Conservation (phyloP, 2,329 filamentous ascomycete species). For the Penicillium brevicompactum region DNA sequence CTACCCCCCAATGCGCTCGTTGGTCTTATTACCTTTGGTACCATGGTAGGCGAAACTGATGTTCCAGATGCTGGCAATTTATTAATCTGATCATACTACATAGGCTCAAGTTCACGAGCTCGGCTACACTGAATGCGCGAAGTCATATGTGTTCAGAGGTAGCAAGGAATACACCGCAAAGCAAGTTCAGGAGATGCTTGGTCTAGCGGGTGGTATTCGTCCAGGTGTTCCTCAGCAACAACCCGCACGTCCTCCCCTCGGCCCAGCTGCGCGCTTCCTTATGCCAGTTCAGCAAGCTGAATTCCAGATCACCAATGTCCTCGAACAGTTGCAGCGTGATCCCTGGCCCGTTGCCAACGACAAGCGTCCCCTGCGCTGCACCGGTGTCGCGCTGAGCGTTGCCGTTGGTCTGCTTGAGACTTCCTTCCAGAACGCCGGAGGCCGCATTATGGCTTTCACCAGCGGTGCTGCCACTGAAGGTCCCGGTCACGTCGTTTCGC, state of each 20-base stretch:
- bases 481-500: constrained; percentile 93
- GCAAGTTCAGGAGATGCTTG: constrained; percentile 99
- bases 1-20: constrained; percentile 66
- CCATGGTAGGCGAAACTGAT: constrained; percentile 69
- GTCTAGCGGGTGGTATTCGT: constrained; percentile 70
- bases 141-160: constrained; percentile 96
- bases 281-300: constrained; percentile 94
- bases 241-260: constrained; percentile 73
- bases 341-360: constrained; percentile 97
- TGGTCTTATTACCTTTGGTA: constrained; percentile 72
- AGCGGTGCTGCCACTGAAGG: constrained; percentile 95
- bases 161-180: constrained; percentile 98
- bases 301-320: constrained; percentile 92
- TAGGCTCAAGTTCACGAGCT: constrained; percentile 96
- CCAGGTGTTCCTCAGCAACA: constrained; percentile 65
- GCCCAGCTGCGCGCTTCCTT: constrained; percentile 84
- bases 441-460: constrained; percentile 94
- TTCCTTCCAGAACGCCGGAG: constrained; percentile 93
- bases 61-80: constrained; percentile 4
- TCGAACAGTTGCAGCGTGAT: constrained; percentile 94
- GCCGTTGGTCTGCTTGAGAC: constrained; percentile 90
- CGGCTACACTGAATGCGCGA: constrained; percentile 95
- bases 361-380: constrained; percentile 85
- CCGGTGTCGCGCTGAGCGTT: constrained; percentile 93
- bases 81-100: constrained; percentile 9